Conservation (phyloP, 495 filamentous ascomycete genomes). For the Cenococcum geophilum region DNA sequence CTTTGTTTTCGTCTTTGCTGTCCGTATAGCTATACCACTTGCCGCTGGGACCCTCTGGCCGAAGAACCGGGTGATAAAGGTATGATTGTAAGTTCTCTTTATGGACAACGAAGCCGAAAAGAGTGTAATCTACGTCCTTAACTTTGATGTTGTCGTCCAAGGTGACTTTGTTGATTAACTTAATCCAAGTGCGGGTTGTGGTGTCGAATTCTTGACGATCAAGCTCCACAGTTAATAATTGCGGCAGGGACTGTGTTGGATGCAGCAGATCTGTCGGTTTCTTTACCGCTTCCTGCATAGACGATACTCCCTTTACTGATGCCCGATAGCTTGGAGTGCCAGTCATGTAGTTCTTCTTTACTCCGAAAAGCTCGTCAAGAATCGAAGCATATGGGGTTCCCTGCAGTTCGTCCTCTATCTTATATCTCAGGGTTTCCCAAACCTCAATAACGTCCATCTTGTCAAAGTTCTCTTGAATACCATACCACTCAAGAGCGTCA, state of each 20-base stretch:
- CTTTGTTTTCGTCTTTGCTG: constrained; percentile 47
- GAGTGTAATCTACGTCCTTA: constrained; percentile 44
- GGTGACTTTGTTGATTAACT: constrained; percentile 52
- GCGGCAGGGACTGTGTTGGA: constrained; percentile 31
- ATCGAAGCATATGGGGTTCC: constrained; percentile 42
- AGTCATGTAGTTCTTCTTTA: constrained; percentile 21
- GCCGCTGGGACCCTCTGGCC: constrained; percentile 51
- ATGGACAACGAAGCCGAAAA: constrained; percentile 60
- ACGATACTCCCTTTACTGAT: constrained; percentile 26
- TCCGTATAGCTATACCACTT: constrained; percentile 58
- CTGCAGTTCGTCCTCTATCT: constrained; percentile 48
- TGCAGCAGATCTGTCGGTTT: constrained; percentile 22
- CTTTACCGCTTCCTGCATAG: constrained; percentile 32
- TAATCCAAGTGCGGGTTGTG: constrained; percentile 50
- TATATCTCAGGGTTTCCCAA: constrained; percentile 51
- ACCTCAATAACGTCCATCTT: constrained; percentile 39
- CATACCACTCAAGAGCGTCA: constrained; percentile 36
- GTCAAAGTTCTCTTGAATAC: constrained; percentile 31
- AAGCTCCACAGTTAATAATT: constrained; percentile 54
- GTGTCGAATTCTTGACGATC: constrained; percentile 52
- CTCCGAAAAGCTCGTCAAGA: constrained; percentile 46
- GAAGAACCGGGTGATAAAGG: constrained; percentile 56
- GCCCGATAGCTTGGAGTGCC: constrained; percentile 30
- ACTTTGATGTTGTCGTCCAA: constrained; percentile 51
- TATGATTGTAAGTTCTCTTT: constrained; percentile 55